A percentile compares a stretch with the other conserved stretches of the same genome.
phyloP scores from a whole-genome alignment of 768 basidiomycete species.

The Boletus fagicola region DNA sequence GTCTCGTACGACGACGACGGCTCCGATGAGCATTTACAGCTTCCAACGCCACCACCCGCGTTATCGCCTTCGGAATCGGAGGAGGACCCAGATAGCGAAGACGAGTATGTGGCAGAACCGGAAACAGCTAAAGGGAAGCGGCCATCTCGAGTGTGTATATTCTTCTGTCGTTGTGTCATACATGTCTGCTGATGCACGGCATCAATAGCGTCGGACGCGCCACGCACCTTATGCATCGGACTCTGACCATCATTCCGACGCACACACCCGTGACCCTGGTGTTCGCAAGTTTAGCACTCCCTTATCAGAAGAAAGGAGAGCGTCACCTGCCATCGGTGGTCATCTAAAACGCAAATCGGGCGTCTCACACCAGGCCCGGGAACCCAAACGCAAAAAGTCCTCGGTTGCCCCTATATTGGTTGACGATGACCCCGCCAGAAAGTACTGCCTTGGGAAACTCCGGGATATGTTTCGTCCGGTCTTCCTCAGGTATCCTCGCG shows the following conservation, averaged over 20 bases:
- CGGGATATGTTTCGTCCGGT: constrained; percentile 69
- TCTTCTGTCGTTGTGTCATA: constrained; percentile 7
- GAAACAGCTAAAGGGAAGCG: constrained; percentile 35
- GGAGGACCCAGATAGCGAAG: constrained; percentile 55
- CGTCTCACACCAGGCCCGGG: constrained; percentile 37
- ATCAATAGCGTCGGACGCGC: constrained; percentile 43
- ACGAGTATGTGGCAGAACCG: constrained; percentile 64
- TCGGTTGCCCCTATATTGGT: constrained; percentile 39
- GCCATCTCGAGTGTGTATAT: constrained; percentile 44
- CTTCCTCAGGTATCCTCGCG: constrained; percentile 68
- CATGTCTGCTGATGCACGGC: constrained; percentile 12
- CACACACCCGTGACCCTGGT: constrained; percentile 14
- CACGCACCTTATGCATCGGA: constrained; percentile 42
- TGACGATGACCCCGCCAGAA: constrained; percentile 70
- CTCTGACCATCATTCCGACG: constrained; percentile 41
- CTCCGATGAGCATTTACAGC: constrained; percentile 15
- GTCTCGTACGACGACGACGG: constrained; percentile 20
- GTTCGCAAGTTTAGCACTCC: constrained; percentile 18
- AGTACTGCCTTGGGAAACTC: constrained; percentile 77
- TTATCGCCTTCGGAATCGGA: constrained; percentile 46
- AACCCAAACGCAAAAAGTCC: constrained; percentile 48
- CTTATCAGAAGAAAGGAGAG: constrained; percentile 21
- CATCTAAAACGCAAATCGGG: constrained; percentile 56
- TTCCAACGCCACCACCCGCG: constrained; percentile 32
- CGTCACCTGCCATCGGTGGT: constrained; percentile 20